Base-by-base conservation (phyloP, 2,329 filamentous ascomycete genomes). In the Neonectria coccinea region DNA sequence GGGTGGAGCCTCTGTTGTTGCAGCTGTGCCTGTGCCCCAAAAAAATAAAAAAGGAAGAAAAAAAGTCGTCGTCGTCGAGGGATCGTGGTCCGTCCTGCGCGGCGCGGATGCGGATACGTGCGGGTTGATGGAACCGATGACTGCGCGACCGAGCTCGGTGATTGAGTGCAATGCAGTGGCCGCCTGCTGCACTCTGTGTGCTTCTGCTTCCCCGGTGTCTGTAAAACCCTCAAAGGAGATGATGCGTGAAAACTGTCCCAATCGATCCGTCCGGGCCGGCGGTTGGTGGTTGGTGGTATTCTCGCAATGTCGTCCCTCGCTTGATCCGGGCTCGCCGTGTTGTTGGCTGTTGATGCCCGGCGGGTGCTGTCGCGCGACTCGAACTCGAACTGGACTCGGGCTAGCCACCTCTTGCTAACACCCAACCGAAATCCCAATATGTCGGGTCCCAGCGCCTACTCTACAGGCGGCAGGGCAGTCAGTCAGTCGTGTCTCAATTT, bases 41-140 rank as follows among this genome's bases (percentile, higher is more conserved):
- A 16, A 29, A 27, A 20, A 53, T 25, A 22, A 44, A 27, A 55
- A 39, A 50, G 18, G 20, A 12, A 53, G 22, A 20, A 44, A 53
- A 44, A 27, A 55, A 39, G 18, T 22, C 20, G 22, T 25, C 25
- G 42, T 59, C 7, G 61, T 58, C 48, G 48, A 48, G 53, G 18
- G 51, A 50, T 50, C 42, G 42, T 54, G 29, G 47, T 18, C 47
- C 39, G 39, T n/a, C n/a, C n/a, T 53, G 60, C 47, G 33, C 31
- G 33, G 47, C 31, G 29, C 29, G 36, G 29, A 48, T 27, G 45
- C 33, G 18, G 20, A 22, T 53, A n/a, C 18, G 47, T 50, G 27
- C 33, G 60, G 54, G 42, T 39, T 62, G 59, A 57, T 58, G 60
- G 48, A 63, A 63, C 50, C 53, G n/a, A n/a, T 27, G 55, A 36